Percentiles rank a stretch among this genome's conserved stretches.
These are phyloP conservation scores for Boletus speciosus DNA, from an alignment of 768 basidiomycete species.

Conservation along the genomic window DNA sequence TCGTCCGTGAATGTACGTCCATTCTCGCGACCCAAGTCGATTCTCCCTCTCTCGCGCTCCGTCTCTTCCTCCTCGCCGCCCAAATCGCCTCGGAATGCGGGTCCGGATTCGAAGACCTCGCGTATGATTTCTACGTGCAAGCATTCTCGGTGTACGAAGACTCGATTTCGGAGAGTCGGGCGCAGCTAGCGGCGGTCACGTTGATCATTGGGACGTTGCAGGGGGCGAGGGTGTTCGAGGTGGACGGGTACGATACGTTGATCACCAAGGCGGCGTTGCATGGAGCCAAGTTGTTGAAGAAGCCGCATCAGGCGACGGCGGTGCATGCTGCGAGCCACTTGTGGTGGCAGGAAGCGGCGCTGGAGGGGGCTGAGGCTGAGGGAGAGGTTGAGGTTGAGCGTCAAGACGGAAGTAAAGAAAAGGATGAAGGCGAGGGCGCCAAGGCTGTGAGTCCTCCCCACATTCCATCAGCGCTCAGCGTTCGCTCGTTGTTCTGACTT, in stretches of 20 bases:
- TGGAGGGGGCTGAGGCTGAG: slow-evolving; percentile 34
- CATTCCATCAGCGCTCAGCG: slow-evolving; percentile 18
- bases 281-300: slow-evolving; percentile 93
- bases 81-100: slow-evolving; percentile 94
- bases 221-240: slow-evolving; percentile 84
- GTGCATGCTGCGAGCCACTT: slow-evolving; percentile 94
- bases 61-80: slow-evolving; percentile 92
- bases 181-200: slow-evolving; percentile 96
- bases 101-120: slow-evolving; percentile 90
- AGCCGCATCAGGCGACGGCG: slow-evolving; percentile 95
- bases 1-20: slow-evolving; percentile 88
- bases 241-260: slow-evolving; percentile 94
- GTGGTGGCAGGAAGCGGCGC: slow-evolving; percentile 86
- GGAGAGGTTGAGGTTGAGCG: slow-evolving; percentile 9
- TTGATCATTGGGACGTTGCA: slow-evolving; percentile 90
- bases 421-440: slow-evolving; percentile 40
- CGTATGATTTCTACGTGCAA: slow-evolving; percentile 97
- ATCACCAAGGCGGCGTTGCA: slow-evolving; percentile 99
- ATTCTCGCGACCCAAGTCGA: slow-evolving; percentile 93
- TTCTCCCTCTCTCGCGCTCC: slow-evolving; percentile 85
- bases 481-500: not conserved
- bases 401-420: slow-evolving; percentile 23
- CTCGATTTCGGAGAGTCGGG: slow-evolving; percentile 90
- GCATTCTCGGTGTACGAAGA: slow-evolving; percentile 99
- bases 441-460: slow-evolving; percentile 51